Base-by-base conservation (phyloP, 371 early-diverging fungal species). In the Nematocida sp. region DNA sequence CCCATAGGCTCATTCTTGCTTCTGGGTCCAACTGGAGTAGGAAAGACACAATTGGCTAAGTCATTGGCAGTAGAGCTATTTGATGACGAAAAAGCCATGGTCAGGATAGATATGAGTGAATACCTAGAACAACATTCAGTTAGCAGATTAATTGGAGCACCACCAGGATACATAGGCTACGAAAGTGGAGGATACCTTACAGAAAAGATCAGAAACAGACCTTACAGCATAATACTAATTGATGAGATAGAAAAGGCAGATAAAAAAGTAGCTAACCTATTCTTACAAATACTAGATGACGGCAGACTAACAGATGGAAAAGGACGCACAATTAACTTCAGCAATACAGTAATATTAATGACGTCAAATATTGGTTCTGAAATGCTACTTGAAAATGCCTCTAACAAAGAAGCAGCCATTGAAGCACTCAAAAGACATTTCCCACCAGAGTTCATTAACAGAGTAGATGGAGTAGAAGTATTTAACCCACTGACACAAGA, bases 211-310 rank as follows among this genome's bases (percentile, higher is more conserved):
- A 87, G 90, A 75, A 87, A 89, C 61, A 89, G 88, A 79, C 92
- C 91, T 11, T 91, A 92, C 75, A 85, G 88, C 13, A 89, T 93
- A 25, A 86, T 92, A 13, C 79, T 92, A 23, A 81, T 94, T 34
- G 94, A 94, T 80, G 94, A 94, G 82, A 85, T 94, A 55, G 93
- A 94, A 77, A 89, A 91, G 80, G 92, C 92, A 23, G 90, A 92
- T 65, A 85, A 85, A 58, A 89, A 87, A 64, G 89, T 90, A 21
- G 81, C 88, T 38, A 90, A 90, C 81, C 80, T 90, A 35, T 81
- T 91, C 32, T 87, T 90, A 47, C 89, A 90, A 76, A 87, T 94
- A 25, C 84, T 91, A n/a, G 91, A 90, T 76, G 89, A 91, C 76
- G 93, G 95, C 21, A 81, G 89, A 5, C 81, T 90, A 43, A 88